A percentile compares a stretch with the other conserved stretches of the same genome.
phyloP scores from a whole-genome alignment of 208 protist species.

The Leishmania major region DNA sequence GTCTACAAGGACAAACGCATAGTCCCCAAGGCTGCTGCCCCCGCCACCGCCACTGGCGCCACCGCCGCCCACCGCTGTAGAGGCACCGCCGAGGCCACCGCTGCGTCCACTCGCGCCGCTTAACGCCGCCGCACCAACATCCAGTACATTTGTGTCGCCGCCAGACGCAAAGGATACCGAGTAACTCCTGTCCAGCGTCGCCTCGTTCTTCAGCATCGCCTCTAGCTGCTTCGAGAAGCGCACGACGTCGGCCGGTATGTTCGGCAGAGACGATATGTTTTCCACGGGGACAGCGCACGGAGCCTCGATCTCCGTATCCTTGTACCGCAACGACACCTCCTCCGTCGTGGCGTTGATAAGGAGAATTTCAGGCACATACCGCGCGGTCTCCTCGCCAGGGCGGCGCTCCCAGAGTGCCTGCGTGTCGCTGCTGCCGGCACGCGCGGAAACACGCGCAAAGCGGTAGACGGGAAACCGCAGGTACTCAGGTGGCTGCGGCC shows the following conservation, averaged over 20 bases:
- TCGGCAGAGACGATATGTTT: constrained; percentile 36
- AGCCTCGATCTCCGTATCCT: constrained; percentile 29
- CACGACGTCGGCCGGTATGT: constrained; percentile 25
- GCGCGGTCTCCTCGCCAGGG: constrained; percentile 15
- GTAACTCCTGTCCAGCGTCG: constrained; percentile 9
- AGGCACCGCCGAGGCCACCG: background rate
- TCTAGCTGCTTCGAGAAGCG: constrained; percentile 37
- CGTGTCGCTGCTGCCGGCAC: background rate
- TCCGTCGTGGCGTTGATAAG: constrained; percentile 32
- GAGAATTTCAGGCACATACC: constrained; percentile 42
- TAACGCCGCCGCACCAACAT: background rate
- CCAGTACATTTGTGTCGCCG: background rate
- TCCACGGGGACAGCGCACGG: constrained; percentile 26
- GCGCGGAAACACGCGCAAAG: constrained; percentile 21
- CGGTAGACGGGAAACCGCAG: constrained; percentile 61
- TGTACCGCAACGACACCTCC: constrained; percentile 42
- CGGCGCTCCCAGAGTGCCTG: constrained; percentile 26
- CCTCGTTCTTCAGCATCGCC: constrained; percentile 34
- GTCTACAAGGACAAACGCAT: constrained; percentile 31
- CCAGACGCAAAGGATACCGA: constrained; percentile 9
- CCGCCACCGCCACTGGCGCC: background rate
- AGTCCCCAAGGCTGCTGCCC: background rate
- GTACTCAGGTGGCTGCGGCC: constrained; percentile 31
- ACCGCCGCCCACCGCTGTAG: background rate
- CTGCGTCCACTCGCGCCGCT: background rate